Evolutionary conservation across 1,284 basidiomycete species (phyloP).

Genomic region (Mycosarcoma maydis): DNA sequence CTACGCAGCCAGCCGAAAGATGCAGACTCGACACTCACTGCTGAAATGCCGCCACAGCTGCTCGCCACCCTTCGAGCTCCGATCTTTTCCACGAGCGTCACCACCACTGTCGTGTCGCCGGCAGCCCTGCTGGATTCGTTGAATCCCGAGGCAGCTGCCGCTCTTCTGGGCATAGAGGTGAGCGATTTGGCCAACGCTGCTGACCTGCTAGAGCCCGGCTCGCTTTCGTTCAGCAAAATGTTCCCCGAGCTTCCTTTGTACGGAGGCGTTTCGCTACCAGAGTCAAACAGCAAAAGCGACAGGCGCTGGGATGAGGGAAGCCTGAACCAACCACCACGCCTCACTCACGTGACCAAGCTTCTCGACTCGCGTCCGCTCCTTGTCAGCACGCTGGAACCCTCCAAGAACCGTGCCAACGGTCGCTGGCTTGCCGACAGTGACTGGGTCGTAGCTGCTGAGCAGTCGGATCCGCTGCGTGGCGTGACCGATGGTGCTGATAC

Average conservation of each 20-base stretch:
- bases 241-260: slow-evolving; percentile 72
- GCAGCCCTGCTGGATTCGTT: slow-evolving; percentile 51
- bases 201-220: slow-evolving; percentile 43
- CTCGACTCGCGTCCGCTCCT: slow-evolving; percentile 72
- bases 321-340: slow-evolving; percentile 51
- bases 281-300: slow-evolving; percentile 65
- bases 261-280: slow-evolving; percentile 48
- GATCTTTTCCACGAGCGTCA: slow-evolving; percentile 59
- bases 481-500: slow-evolving; percentile 33
- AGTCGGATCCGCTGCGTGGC: slow-evolving; percentile 54
- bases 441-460: slow-evolving; percentile 56
- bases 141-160: slow-evolving; percentile 54
- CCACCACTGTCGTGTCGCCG: slow-evolving; percentile 56
- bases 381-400: slow-evolving; percentile 71
- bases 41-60: slow-evolving; percentile 56
- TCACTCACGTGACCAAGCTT: slow-evolving; percentile 70
- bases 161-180: slow-evolving; percentile 52
- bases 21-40: slow-evolving; percentile 54
- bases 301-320: slow-evolving; percentile 69
- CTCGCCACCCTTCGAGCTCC: slow-evolving; percentile 61
- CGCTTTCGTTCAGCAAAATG: slow-evolving; percentile 52
- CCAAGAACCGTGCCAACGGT: slow-evolving; percentile 68
- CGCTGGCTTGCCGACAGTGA: slow-evolving; percentile 68
- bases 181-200: slow-evolving; percentile 37
- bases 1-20: slow-evolving; percentile 31